A percentile compares a stretch with the other conserved stretches of the same genome.
Conservation (phyloP, 192 early-diverging fungal species). For the Paraglomus brasilianum region DNA sequence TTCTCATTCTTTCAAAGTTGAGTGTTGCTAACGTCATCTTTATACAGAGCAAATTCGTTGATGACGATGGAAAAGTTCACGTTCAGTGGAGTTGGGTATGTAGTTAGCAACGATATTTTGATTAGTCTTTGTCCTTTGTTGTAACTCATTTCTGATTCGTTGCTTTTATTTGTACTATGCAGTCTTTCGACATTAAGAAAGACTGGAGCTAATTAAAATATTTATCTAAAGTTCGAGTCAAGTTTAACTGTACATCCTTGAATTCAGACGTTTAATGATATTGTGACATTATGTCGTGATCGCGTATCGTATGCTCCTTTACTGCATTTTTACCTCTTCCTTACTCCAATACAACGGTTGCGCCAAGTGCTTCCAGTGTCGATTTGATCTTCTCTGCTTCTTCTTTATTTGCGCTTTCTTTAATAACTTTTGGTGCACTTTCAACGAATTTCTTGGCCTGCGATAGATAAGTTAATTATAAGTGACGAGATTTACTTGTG, state of each 20-base stretch:
- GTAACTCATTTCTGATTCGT: not conserved
- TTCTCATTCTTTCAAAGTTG: constrained; percentile 2
- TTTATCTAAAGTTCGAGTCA: too few relatives aligned
- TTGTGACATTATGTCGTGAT: too few relatives aligned
- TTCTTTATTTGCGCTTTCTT: constrained; percentile 84
- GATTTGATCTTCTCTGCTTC: constrained; percentile 99
- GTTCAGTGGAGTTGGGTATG: constrained; percentile 79
- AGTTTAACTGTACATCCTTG: too few relatives aligned
- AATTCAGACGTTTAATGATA: too few relatives aligned
- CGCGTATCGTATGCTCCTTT: too few relatives aligned
- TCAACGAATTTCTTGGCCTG: constrained; percentile 99
- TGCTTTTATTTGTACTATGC: not conserved
- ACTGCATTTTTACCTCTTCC: not conserved
- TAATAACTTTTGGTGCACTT: constrained; percentile 93
- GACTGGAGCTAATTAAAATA: constrained; percentile 66
- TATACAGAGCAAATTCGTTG: constrained; percentile 80
- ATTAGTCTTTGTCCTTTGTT: not conserved
- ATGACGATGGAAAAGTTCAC: constrained; percentile 84
- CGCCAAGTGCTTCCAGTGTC: constrained; percentile 88
- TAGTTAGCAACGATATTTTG: constrained; percentile 24
- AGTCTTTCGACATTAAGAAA: constrained; percentile 84
- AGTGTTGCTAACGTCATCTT: not conserved
- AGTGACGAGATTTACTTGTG: not conserved
- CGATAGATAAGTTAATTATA: not conserved
- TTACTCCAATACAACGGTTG: constrained; percentile 93